These are phyloP conservation scores for Chlorella sp. DNA, from an alignment of 139 green algal species.

Conservation along the genomic window DNA sequence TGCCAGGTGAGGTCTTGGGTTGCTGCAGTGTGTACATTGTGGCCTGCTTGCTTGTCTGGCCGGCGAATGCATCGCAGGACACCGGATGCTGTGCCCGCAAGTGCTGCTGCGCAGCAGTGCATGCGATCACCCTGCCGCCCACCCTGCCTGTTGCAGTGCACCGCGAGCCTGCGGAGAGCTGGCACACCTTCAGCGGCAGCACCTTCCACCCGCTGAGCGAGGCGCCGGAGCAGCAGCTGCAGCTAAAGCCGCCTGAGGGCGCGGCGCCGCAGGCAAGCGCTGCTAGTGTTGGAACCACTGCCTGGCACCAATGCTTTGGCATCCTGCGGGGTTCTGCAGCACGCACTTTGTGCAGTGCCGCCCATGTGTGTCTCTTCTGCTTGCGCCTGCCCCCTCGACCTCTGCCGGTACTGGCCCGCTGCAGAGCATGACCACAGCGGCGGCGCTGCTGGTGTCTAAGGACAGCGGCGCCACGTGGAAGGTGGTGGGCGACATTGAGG, in stretches of 20 bases:
- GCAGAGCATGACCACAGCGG: constrained; percentile 32
- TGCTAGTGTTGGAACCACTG: too few relatives aligned
- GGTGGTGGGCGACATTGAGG: constrained; percentile 24
- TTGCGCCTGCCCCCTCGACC: too few relatives aligned
- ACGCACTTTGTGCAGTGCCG: too few relatives aligned
- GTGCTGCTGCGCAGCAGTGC: too few relatives aligned
- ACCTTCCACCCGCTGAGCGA: constrained; percentile 25
- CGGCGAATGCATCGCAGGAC: too few relatives aligned
- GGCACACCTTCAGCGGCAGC: constrained; percentile 22
- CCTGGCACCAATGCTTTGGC: too few relatives aligned
- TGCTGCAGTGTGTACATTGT: background rate
- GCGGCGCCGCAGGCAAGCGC: too few relatives aligned
- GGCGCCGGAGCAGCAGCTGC: background rate
- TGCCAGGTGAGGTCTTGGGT: constrained; percentile 9
- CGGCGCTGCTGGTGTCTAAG: constrained; percentile 29
- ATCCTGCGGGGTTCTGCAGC: too few relatives aligned
- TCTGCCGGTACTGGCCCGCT: background rate
- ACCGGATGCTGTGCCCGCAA: too few relatives aligned
- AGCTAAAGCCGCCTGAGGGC: too few relatives aligned
- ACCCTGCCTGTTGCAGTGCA: constrained; percentile 7
- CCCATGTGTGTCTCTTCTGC: too few relatives aligned
- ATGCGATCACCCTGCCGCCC: background rate
- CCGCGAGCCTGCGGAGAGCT: constrained; percentile 25
- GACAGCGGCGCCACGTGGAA: constrained; percentile 38
- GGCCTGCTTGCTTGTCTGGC: too few relatives aligned